Conservation (phyloP, 2,329 filamentous ascomycete species). For the Aureobasidium zeae region DNA sequence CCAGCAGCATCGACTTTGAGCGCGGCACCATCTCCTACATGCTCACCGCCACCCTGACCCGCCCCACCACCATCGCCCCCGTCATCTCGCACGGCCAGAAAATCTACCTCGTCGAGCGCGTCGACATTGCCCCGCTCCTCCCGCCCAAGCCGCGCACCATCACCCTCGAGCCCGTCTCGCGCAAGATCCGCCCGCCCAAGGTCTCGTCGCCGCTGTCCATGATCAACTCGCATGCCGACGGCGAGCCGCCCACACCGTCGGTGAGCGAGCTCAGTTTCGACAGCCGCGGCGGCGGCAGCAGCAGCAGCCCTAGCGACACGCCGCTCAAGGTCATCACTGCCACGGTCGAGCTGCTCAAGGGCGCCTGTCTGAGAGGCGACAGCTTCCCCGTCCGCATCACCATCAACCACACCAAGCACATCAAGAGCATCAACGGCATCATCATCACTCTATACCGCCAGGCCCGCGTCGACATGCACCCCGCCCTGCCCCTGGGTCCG, state of each 20-base stretch:
- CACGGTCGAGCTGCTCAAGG: conserved; percentile 70
- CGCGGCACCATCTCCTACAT: conserved; percentile 87
- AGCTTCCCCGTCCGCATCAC: conserved; percentile 68
- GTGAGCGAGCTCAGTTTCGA: conserved; percentile 35
- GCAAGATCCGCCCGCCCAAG: conserved; percentile 49
- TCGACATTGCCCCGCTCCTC: conserved; percentile 70
- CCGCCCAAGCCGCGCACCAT: conserved; percentile 73
- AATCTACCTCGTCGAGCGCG: conserved; percentile 66
- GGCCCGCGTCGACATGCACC: conserved; percentile 76
- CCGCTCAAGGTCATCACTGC: conserved; percentile 74
- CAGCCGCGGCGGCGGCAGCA: conserved; percentile 45
- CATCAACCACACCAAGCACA: conserved; percentile 77
- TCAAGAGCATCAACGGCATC: conserved; percentile 86
- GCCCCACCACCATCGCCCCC: conserved; percentile 76
- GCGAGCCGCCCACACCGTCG: conserved; percentile 3
- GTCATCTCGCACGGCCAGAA: conserved; percentile 73
- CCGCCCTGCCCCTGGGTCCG: conserved; percentile 50
- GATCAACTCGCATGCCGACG: conserved; percentile 17
- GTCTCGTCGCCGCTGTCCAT: conserved; percentile 36
- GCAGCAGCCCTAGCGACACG: conserved; percentile 51
- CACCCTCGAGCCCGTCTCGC: conserved; percentile 78
- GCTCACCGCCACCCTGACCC: conserved; percentile 79
- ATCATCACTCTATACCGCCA: conserved; percentile 89
- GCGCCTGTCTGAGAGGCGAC: conserved; percentile 80
- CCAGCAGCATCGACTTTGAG: conserved; percentile 98